phyloP scores from a whole-genome alignment of 2,329 filamentous ascomycete species.

The Clonostachys solani region DNA sequence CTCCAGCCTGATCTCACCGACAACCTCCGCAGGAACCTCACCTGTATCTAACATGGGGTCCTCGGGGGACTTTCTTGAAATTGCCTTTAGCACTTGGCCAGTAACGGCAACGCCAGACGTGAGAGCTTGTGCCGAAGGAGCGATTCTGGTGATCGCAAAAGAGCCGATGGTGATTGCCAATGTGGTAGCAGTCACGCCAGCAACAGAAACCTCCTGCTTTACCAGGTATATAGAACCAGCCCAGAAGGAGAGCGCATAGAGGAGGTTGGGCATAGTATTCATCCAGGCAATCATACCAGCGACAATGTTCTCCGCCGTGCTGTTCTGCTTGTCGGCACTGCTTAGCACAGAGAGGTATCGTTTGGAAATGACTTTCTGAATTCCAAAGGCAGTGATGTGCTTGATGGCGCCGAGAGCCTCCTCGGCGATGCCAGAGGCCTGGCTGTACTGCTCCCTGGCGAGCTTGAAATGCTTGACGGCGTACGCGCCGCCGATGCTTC shows the following conservation, averaged over 20 bases:
- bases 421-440: slow-evolving; percentile 75
- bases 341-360: slow-evolving; percentile 69
- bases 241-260: slow-evolving; percentile 78
- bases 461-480: slow-evolving; percentile 42
- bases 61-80: slow-evolving; percentile 87
- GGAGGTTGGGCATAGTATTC: slow-evolving; percentile 71
- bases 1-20: slow-evolving; percentile 73
- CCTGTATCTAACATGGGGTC: slow-evolving; percentile 78
- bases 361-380: slow-evolving; percentile 72
- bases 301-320: slow-evolving; percentile 62
- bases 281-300: slow-evolving; percentile 70
- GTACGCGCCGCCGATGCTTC: slow-evolving; percentile 2
- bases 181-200: slow-evolving; percentile 76
- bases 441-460: slow-evolving; percentile 68
- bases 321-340: slow-evolving; percentile 64
- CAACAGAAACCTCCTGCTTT: slow-evolving; percentile 56
- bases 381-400: slow-evolving; percentile 82
- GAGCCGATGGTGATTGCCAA: slow-evolving; percentile 91
- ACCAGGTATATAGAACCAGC: slow-evolving; percentile 67
- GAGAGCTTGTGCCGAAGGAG: slow-evolving; percentile 58
- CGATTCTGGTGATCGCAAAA: slow-evolving; percentile 86
- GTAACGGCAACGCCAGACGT: slow-evolving; percentile 81
- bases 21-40: slow-evolving; percentile 54
- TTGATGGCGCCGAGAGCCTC: slow-evolving; percentile 83
- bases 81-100: slow-evolving; percentile 81